Evolutionary conservation across 2,329 filamentous ascomycete genomes (phyloP), one percentile per base, ranked within the genome.

Genomic region (Ceratocystis alfenasii): DNA sequence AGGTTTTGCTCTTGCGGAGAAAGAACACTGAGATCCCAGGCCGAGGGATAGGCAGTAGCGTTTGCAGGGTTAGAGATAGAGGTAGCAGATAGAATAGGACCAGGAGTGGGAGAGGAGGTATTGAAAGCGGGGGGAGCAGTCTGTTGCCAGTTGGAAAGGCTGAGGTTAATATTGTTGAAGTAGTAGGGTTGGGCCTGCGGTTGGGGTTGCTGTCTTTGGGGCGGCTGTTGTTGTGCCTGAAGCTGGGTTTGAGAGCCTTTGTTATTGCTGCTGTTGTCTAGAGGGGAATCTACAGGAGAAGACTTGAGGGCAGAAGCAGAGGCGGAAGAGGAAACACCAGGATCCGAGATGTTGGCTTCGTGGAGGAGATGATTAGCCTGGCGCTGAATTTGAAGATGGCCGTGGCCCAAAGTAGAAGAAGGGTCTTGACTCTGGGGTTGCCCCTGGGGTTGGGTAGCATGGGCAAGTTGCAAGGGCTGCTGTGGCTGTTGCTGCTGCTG

Each of bases 381-480:
- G 6, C 63, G 48, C 30, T 41, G 63, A n/a, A 12, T 30, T 55
- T 5, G 69, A 67, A 55, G 70, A 36, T 59, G 55, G 55, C 15
- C 7, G 55, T 59, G 55, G 25, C 22, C 55, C 28, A 36, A 8
- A 8, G 17, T 17, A 36, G 28, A 8, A 36, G 55, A 30, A n/a
- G 10, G 17, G 17, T n/a, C 10, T 15, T 57, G 53, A 8, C 12
- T 30, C 53, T 57, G 25, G 17, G 22, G 17, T 5, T 55, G 22
- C 12, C 12, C 20, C 20, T 22, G 20, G 50, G 12, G 10, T 30
- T 57, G 53, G 53, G 53, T 33, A n/a, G 22, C 53, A 57, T 57
- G 10, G 25, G 28, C 53, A 50, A 28, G 46, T 15, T 66, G 68
- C 46, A 17, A 65, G 10, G 68, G 68, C 45, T 69, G 69, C 36